phyloP scores from a whole-genome alignment of 2,329 filamentous ascomycete species.

The Mycosphaerella arachidis region DNA sequence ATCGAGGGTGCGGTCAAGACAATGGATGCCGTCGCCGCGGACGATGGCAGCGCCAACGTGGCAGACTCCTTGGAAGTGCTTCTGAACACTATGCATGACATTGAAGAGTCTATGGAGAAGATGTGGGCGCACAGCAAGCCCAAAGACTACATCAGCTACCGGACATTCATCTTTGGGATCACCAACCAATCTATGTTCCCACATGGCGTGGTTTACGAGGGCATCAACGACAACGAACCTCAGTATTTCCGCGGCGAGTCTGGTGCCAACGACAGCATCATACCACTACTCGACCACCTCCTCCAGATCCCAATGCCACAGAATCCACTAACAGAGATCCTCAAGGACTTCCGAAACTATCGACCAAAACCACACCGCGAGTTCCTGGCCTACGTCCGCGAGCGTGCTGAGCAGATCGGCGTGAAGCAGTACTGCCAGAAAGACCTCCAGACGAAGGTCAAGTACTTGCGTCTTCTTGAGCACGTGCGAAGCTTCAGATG shows the following conservation, averaged over 20 bases:
- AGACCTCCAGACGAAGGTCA: slow-evolving; percentile 34
- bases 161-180: slow-evolving; percentile 96
- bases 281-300: slow-evolving; percentile 81
- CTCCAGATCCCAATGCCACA: slow-evolving; percentile 81
- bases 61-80: slow-evolving; percentile 26
- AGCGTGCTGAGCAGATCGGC: slow-evolving; percentile 47
- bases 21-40: slow-evolving; percentile 49
- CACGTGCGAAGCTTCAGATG: slow-evolving; percentile 78
- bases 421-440: slow-evolving; percentile 53
- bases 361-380: slow-evolving; percentile 82
- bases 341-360: slow-evolving; percentile 84
- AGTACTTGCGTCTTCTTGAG: slow-evolving; percentile 54
- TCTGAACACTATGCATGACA: slow-evolving; percentile 30
- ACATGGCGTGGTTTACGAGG: slow-evolving; percentile 83
- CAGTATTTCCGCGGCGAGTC: slow-evolving; percentile 85
- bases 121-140: slow-evolving; percentile 93
- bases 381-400: slow-evolving; percentile 70
- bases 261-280: slow-evolving; percentile 90
- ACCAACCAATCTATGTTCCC: slow-evolving; percentile 93
- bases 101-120: slow-evolving; percentile 36
- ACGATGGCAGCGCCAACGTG: slow-evolving; percentile 17
- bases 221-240: slow-evolving; percentile 60
- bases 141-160: slow-evolving; percentile 78
- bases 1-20: slow-evolving; percentile 67
- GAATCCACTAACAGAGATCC: slow-evolving; percentile 82